These are phyloP conservation scores for Pelargonium nanum DNA, from an alignment of 345 rosid species.

Conservation along the genomic window DNA sequence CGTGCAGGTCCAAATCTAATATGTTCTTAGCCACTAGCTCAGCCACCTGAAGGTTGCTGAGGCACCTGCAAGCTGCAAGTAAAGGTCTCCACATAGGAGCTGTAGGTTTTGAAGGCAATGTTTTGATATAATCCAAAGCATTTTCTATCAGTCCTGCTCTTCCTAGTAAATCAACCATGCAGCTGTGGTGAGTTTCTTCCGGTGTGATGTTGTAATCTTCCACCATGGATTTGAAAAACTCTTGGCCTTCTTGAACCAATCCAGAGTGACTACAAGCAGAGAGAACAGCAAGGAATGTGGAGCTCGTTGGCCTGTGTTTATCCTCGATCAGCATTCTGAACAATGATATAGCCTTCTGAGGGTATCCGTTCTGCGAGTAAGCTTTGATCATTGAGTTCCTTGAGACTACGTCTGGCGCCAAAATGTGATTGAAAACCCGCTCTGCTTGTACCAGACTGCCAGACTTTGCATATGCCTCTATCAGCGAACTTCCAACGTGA, in stretches of 20 bases:
- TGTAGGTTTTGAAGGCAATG: conserved; percentile 18
- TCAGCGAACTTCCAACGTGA: conserved; percentile 20
- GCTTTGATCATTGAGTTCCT: conserved; percentile 24
- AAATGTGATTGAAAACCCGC: conserved; percentile 11
- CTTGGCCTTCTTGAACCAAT: conserved; percentile 16
- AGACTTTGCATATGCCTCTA: conserved; percentile 20
- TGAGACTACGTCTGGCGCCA: conserved; percentile 17
- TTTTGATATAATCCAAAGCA: conserved; percentile 6
- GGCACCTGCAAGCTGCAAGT: conserved; percentile 26
- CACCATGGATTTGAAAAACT: conserved; percentile 19
- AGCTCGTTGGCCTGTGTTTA: conserved; percentile 18
- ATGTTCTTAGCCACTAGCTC: not conserved
- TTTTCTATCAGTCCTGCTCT: not conserved
- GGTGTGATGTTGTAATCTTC: conserved; percentile 11
- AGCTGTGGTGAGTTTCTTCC: conserved; percentile 21
- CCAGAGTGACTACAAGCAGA: conserved; percentile 25
- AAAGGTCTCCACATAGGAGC: conserved; percentile 22
- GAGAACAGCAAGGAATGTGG: conserved; percentile 18
- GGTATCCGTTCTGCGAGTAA: conserved; percentile 18
- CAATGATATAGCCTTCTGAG: conserved; percentile 12
- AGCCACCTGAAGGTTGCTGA: conserved; percentile 7
- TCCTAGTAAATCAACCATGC: conserved; percentile 23
- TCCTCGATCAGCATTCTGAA: conserved; percentile 14
- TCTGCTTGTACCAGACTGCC: conserved; percentile 21
- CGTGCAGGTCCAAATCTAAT: not conserved